Evolutionary conservation across 2,329 filamentous ascomycete species (phyloP), one percentile per base, ranked within the genome.

Genomic region (Sphaerulina vaccinii): DNA sequence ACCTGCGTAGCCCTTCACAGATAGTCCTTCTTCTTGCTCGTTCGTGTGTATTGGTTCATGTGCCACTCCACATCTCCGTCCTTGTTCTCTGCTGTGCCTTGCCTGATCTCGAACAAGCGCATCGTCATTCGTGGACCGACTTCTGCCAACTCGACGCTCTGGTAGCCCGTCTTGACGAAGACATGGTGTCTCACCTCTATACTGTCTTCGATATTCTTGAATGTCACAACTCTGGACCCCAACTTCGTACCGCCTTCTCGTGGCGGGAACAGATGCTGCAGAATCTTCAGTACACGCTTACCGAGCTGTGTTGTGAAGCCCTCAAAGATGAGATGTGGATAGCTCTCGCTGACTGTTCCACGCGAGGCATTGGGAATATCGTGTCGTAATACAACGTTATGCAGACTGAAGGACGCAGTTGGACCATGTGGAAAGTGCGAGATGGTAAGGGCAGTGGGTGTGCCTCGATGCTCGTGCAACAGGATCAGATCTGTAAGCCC

Each of bases 71-170:
- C 84, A 71, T 99, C 93, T 3, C 92, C 92, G 61, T 95, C 88
- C 71, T 95, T 95, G 66, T 91, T 95, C 68, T 97, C 93, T 54
- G 96, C 75, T 3, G 92, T 95, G 13, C 93, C 92, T 47, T 86
- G 86, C 40, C 91, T 81, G 56, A 99, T 96, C 74, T 97, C 90
- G 67, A 97, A 99, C 47, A 90, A 76, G 61, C 90, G 80, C 90
- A 97, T 93, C n/a, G 90, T 96, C 89, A 97, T 96, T 51, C 93
- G 80, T 1, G 93, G 93, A 0, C 92, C 90, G 44, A 95, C 90
- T 70, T 96, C 90, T 11, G 88, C 86, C 62, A 96, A 73, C 70
- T 95, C 90, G 2, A 97, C 89, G 52, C 86, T 88, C 66, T 95
- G 85, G 67, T 92, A 93, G 1, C 88, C 87, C 0, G 93, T 97